phyloP scores from a whole-genome alignment of 2,329 filamentous ascomycete genomes.

The Cercospora berteroae region DNA sequence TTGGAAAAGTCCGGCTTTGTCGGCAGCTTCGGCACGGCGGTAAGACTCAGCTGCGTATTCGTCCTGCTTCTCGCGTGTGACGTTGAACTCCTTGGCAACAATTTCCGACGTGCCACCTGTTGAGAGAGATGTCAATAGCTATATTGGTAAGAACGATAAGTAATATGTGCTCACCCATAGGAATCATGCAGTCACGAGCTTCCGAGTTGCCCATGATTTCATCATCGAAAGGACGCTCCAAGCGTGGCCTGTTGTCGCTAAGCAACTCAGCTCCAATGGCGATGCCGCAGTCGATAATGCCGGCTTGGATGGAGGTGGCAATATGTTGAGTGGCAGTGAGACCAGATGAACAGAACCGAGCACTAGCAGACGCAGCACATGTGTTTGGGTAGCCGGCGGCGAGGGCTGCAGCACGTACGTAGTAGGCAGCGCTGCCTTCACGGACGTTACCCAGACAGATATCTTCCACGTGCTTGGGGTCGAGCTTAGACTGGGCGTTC shows the following conservation, averaged over 20 bases:
- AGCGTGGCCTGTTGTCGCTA: conserved; percentile 85
- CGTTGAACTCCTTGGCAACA: conserved; percentile 71
- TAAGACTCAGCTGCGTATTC: conserved; percentile 75
- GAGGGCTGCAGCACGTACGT: conserved; percentile 78
- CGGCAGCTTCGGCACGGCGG: conserved; percentile 66
- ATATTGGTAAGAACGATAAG: not conserved
- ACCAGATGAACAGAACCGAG: conserved; percentile 82
- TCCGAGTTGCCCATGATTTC: conserved; percentile 67
- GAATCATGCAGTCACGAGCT: conserved; percentile 82
- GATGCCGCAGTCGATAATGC: conserved; percentile 69
- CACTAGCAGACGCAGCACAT: conserved; percentile 71
- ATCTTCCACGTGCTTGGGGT: conserved; percentile 54
- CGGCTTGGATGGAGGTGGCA: conserved; percentile 71
- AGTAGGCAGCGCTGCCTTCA: conserved; percentile 81
- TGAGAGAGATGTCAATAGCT: not conserved
- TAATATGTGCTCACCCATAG: conserved; percentile 67
- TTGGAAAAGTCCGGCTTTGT: conserved; percentile 67
- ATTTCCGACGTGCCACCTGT: conserved; percentile 68
- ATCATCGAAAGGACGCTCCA: conserved; percentile 71
- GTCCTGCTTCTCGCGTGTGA: conserved; percentile 74
- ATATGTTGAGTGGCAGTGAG: conserved; percentile 75
- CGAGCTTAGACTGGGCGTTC: conserved; percentile 35
- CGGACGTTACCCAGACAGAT: conserved; percentile 87
- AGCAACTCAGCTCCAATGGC: conserved; percentile 93
- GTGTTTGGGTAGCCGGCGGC: conserved; percentile 92